These are phyloP conservation scores for Artemisia annua DNA, from an alignment of 129 eudicot species.

Conservation along the genomic window DNA sequence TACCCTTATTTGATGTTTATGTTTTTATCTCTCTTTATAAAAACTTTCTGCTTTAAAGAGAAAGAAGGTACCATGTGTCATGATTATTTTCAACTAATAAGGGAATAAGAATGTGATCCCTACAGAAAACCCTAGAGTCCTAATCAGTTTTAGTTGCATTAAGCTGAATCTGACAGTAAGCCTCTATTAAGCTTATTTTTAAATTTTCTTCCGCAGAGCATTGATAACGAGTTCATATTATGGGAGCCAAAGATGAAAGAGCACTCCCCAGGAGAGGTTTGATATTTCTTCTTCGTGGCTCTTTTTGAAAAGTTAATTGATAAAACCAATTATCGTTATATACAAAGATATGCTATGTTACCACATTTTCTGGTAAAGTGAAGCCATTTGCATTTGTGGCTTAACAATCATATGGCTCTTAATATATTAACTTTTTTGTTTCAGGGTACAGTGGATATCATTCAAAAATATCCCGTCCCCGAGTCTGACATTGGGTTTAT, in stretches of 20 bases:
- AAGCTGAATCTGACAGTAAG: too few species aligned
- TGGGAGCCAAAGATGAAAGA: slow-evolving; percentile 99
- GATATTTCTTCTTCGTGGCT: slow-evolving; percentile 25
- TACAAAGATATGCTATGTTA: neutral
- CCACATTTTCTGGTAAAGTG: slow-evolving; percentile 4
- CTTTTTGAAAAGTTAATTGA: neutral
- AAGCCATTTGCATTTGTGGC: neutral
- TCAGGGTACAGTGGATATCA: slow-evolving; percentile 93
- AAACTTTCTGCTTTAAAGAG: too few species aligned
- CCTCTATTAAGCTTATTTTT: neutral
- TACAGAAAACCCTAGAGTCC: neutral
- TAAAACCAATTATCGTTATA: neutral
- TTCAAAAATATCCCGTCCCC: slow-evolving; percentile 95
- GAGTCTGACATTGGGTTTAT: slow-evolving; percentile 99
- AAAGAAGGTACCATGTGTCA: neutral
- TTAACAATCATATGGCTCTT: slow-evolving; percentile 2
- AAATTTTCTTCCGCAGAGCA: slow-evolving; percentile 56
- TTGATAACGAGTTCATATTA: slow-evolving; percentile 87
- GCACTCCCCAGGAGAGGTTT: slow-evolving; percentile 99
- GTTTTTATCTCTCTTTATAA: neutral
- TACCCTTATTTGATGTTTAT: slow-evolving; percentile 12
- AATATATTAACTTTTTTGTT: slow-evolving; percentile 11
- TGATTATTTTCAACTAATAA: neutral
- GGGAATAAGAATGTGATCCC: neutral
- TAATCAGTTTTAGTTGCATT: neutral